Evolutionary conservation across 441 rosid species (phyloP), one percentile per base, ranked within the genome.

Genomic region (Manihot esculenta): DNA sequence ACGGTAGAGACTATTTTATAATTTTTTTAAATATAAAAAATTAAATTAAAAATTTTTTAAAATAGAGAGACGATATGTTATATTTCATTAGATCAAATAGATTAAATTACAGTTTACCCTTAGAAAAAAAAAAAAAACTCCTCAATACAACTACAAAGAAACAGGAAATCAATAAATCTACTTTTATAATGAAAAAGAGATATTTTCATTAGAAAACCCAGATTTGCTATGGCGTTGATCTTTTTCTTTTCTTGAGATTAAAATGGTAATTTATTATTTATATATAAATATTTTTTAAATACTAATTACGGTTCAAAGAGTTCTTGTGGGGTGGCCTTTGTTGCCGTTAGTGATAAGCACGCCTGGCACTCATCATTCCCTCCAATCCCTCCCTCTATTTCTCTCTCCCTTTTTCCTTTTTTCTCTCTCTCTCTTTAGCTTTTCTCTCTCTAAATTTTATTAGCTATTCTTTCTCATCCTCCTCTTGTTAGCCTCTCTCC

Each of bases 361-460:
- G 95, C 88, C 94, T 90, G 94, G 88, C 92, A 86, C 69, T 83
- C 87, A 88, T 87, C 90, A 88, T 90, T 89, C 90, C 89, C 82
- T 83, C 85, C 89, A 84, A 83, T 74, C 79, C 72, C 63, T 45
- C 63, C 5, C 76, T 54, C 62, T 27, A 4, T 67, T 65, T 12
- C 33, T 56, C 48, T 51, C 41, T 62, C 38, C 60, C 54, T 62
- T 30, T 58, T 47, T 17, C 63, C 61, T 71, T 47, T 73, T 68
- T 73, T 73, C 75, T 78, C 70, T 69, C 45, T 68, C 77, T 73
- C 59, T 75, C 78, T 74, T 76, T 68, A 54, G 53, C 74, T 77
- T 78, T 78, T 83, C 82, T 80, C 88, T 82, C 82, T 82, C 84
- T 76, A 68, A 53, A 50, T 70, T 76, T 75, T 68, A 42, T 74